These are phyloP conservation scores for Emericellopsis terricola DNA, from an alignment of 495 filamentous ascomycete genomes.

Conservation along the genomic window DNA sequence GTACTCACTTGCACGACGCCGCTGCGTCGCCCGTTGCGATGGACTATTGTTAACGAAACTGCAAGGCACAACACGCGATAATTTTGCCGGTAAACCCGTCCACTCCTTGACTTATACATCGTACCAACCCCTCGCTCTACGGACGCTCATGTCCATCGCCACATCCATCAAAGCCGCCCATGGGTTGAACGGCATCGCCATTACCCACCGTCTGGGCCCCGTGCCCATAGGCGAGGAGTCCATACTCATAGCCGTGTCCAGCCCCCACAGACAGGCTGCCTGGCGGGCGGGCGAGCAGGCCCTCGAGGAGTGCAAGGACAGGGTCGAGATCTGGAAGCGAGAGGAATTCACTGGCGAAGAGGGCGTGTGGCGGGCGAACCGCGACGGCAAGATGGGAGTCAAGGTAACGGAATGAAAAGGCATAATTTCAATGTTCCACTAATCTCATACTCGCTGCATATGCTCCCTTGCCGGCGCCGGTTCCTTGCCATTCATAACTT, in stretches of 20 bases:
- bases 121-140: conserved; percentile 61
- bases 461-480: neutral
- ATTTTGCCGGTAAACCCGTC: conserved; percentile 59
- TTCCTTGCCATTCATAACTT: too few relatives aligned
- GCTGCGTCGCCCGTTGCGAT: conserved; percentile 1
- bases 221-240: conserved; percentile 84
- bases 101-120: conserved; percentile 62
- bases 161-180: conserved; percentile 36
- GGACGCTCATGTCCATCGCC: conserved; percentile 57
- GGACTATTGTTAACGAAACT: neutral
- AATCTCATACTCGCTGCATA: neutral
- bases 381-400: conserved; percentile 47
- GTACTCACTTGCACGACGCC: conserved; percentile 25
- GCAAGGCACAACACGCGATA: conserved; percentile 70
- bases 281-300: conserved; percentile 85
- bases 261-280: conserved; percentile 71
- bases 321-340: conserved; percentile 87
- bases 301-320: conserved; percentile 69
- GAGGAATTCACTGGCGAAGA: conserved; percentile 74
- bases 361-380: conserved; percentile 79
- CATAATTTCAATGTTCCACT: neutral
- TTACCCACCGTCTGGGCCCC: conserved; percentile 71
- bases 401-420: conserved; percentile 11
- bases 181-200: conserved; percentile 47
- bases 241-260: conserved; percentile 75